phyloP scores from a whole-genome alignment of 139 green algal genomes.

The Ettlia oleoabundans region DNA sequence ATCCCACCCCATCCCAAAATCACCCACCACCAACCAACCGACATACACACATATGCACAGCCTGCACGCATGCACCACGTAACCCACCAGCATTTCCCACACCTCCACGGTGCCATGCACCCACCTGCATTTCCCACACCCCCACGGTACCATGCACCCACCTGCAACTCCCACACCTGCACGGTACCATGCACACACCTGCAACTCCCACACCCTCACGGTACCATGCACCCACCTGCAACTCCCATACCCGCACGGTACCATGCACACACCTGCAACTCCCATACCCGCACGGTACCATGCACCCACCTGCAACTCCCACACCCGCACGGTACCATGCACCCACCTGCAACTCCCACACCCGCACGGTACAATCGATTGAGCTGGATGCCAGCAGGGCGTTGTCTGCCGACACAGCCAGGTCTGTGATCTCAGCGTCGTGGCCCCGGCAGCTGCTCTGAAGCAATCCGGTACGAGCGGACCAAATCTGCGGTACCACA shows the following conservation, averaged over 20 bases:
- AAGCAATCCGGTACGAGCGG: slow-evolving; percentile 62
- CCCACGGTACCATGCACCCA: slow-evolving; percentile 73
- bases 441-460: slow-evolving; percentile 72
- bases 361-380: slow-evolving; percentile 73
- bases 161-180: no score
- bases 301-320: slow-evolving; percentile 47
- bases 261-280: slow-evolving; percentile 65
- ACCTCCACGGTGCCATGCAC: no score
- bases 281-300: neutral
- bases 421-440: slow-evolving; percentile 91
- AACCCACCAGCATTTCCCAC: slow-evolving; percentile 48
- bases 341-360: slow-evolving; percentile 62
- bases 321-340: slow-evolving; percentile 55
- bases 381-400: slow-evolving; percentile 73
- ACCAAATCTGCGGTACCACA: slow-evolving; percentile 76
- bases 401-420: slow-evolving; percentile 84
- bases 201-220: neutral
- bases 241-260: slow-evolving; percentile 70
- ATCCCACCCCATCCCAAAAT: no score
- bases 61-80: no score
- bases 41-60: no score
- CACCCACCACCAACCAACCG: no score
- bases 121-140: slow-evolving; percentile 64
- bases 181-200: no score
- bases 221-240: slow-evolving; percentile 26